These are phyloP conservation scores for Colletotrichum sp. DNA, from an alignment of 2,329 filamentous ascomycete genomes.

Conservation along the genomic window DNA sequence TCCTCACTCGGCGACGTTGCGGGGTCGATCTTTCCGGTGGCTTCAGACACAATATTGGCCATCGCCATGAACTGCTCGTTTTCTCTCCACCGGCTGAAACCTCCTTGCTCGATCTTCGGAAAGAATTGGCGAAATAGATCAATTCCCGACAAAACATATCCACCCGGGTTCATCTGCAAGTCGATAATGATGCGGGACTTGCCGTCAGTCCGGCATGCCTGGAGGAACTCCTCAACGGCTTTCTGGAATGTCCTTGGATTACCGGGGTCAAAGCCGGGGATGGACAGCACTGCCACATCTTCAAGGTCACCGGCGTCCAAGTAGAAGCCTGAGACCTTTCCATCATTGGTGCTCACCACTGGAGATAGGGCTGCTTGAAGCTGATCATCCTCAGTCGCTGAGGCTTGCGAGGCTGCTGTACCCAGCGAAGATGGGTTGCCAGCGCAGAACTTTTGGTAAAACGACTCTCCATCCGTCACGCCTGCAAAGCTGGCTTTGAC, in stretches of 20 bases:
- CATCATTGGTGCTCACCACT: conserved; percentile 27
- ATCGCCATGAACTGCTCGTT: conserved; percentile 48
- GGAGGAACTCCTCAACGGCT: conserved; percentile 29
- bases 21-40: conserved; percentile 49
- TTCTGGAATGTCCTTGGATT: conserved; percentile 33
- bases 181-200: conserved; percentile 68
- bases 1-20: conserved; percentile 41
- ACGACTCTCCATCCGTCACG: conserved; percentile 34
- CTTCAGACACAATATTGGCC: conserved; percentile 47
- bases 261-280: conserved; percentile 28
- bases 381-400: not conserved
- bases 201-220: conserved; percentile 42
- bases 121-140: conserved; percentile 64
- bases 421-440: not conserved
- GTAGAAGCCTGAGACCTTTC: conserved; percentile 35
- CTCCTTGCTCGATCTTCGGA: conserved; percentile 42
- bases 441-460: conserved; percentile 38
- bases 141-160: conserved; percentile 59
- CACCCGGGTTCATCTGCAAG: conserved; percentile 61
- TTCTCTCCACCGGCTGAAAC: conserved; percentile 39
- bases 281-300: conserved; percentile 35
- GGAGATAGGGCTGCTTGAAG: conserved; percentile 30
- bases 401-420: not conserved
- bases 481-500: conserved; percentile 31
- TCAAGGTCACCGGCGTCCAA: conserved; percentile 35